phyloP scores from a whole-genome alignment of 805 yeast species.

The Komagataella phaffii region DNA sequence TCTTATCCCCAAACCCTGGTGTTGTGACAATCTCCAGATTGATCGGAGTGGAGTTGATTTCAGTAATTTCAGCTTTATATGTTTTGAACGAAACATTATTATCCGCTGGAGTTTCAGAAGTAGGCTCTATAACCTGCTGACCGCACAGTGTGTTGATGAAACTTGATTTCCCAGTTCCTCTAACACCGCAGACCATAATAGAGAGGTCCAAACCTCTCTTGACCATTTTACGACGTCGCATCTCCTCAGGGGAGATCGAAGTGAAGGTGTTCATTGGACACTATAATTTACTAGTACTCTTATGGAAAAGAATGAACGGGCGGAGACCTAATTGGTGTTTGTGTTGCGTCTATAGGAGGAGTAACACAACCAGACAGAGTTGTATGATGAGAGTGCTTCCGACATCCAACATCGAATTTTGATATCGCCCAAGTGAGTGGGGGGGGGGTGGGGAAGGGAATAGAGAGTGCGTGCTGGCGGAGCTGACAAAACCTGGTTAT shows the following conservation, averaged over 20 bases:
- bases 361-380: background rate
- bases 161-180: conserved; percentile 72
- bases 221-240: conserved; percentile 29
- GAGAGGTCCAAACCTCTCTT: conserved; percentile 25
- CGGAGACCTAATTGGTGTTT: background rate
- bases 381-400: background rate
- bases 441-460: too few relatives aligned
- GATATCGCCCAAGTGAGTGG: too few relatives aligned
- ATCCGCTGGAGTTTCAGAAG: conserved; percentile 16
- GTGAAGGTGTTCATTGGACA: background rate
- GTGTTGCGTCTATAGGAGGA: background rate
- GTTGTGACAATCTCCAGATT: conserved; percentile 47
- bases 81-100: conserved; percentile 17
- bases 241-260: conserved; percentile 18
- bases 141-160: conserved; percentile 74
- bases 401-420: background rate
- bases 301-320: background rate
- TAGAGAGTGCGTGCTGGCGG: too few relatives aligned
- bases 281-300: background rate
- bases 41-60: conserved; percentile 38
- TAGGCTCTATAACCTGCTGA: conserved; percentile 24
- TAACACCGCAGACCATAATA: conserved; percentile 68
- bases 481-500: background rate
- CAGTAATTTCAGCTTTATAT: conserved; percentile 33
- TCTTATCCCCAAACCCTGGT: conserved; percentile 62